phyloP scores from a whole-genome alignment of 1,284 basidiomycete species.

The Fomitiporia mediterranea region DNA sequence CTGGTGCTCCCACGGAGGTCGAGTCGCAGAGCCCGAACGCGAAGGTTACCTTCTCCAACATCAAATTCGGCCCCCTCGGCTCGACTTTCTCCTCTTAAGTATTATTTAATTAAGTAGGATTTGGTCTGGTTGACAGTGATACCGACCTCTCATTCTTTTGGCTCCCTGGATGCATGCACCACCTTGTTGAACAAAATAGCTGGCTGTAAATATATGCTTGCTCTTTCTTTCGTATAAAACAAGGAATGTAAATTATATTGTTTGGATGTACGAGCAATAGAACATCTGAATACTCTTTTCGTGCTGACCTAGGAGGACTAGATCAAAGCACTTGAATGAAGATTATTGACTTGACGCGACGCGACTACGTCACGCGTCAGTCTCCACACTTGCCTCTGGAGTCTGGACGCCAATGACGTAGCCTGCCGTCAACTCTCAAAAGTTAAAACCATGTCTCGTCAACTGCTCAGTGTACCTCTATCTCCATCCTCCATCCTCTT shows the following conservation, averaged over 20 bases:
- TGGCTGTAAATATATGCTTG: too few species aligned
- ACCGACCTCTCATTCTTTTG: too few species aligned
- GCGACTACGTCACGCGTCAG: not conserved
- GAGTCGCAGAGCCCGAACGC: slow-evolving; percentile 38
- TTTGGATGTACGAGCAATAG: too few species aligned
- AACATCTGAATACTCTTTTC: too few species aligned
- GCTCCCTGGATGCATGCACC: too few species aligned
- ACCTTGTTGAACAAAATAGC: too few species aligned
- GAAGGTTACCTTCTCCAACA: slow-evolving; percentile 51
- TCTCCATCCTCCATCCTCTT: not conserved
- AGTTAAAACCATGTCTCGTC: not conserved
- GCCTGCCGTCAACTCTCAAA: not conserved
- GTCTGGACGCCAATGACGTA: slow-evolving; percentile 1
- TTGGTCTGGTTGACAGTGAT: too few species aligned
- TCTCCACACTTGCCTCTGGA: not conserved
- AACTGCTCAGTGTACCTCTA: not conserved
- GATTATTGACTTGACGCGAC: not conserved
- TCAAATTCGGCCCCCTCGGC: slow-evolving; percentile 49
- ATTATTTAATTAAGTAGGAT: too few species aligned
- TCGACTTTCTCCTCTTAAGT: slow-evolving; percentile 46
- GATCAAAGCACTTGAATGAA: too few species aligned
- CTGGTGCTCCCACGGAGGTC: slow-evolving; percentile 43
- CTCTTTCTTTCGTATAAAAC: not conserved
- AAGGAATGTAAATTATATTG: too few species aligned
- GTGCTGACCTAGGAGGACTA: too few species aligned